A percentile compares a stretch with the other conserved stretches of the same genome.
Conservation (phyloP, 179 eudicot species). For the Spinacia oleracea region DNA sequence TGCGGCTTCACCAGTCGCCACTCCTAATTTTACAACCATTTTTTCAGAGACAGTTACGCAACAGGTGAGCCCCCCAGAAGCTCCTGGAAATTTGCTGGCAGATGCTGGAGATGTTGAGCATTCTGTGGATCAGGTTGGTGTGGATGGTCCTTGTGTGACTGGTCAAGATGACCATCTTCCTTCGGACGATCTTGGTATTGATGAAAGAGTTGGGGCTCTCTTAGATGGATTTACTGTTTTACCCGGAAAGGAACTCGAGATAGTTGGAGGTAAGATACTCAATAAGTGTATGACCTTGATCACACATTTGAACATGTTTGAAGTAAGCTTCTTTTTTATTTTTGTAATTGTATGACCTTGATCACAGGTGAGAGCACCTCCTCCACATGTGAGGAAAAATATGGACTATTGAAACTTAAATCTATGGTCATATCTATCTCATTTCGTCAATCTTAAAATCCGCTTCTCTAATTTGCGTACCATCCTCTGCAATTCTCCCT, state of each 20-base stretch:
- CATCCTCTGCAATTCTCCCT: neutral
- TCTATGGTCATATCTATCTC: too few species aligned
- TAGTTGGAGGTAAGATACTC: constrained; percentile 57
- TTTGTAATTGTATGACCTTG: too few species aligned
- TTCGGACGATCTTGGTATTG: constrained; percentile 55
- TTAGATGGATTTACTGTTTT: constrained; percentile 56
- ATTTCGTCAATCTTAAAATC: too few species aligned
- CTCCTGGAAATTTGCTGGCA: constrained; percentile 73
- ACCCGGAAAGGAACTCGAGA: constrained; percentile 83
- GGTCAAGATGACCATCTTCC: constrained; percentile 29
- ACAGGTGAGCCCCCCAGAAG: constrained; percentile 79
- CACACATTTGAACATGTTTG: neutral
- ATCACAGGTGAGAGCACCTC: too few species aligned
- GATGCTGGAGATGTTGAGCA: constrained; percentile 55
- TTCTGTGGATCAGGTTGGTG: constrained; percentile 29
- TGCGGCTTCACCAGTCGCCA: constrained; percentile 81
- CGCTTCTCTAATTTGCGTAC: too few species aligned
- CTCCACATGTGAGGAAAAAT: too few species aligned
- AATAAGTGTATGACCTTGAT: neutral
- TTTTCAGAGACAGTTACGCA: constrained; percentile 63
- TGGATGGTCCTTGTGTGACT: constrained; percentile 32
- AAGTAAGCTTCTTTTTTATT: too few species aligned
- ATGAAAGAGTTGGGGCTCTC: constrained; percentile 73
- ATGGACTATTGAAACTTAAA: too few species aligned
- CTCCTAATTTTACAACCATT: constrained; percentile 58